A percentile compares a stretch with the other conserved stretches of the same genome.
Conservation (phyloP, 31 red algal genomes). For the Porphyra umbilicalis region DNA sequence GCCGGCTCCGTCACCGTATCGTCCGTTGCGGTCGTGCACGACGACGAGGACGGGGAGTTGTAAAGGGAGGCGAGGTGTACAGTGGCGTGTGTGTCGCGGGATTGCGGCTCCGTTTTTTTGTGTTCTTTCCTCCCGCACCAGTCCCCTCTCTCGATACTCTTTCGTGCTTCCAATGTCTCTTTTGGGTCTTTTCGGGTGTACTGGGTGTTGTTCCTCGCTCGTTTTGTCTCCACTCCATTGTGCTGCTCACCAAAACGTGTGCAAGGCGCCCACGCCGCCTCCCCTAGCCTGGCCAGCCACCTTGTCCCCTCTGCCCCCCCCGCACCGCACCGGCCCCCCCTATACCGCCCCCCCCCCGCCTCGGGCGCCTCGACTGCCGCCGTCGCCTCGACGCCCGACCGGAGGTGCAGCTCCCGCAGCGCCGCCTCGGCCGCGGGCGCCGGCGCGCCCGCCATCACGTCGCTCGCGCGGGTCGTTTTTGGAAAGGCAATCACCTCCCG, state of each 20-base stretch:
- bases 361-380: background rate
- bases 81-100: background rate
- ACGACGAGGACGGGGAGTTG: background rate
- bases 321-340: background rate
- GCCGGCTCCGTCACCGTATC: background rate
- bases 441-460: constrained; percentile 97
- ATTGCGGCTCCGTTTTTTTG: background rate
- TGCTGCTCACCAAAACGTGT: too few relatives aligned
- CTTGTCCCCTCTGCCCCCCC: background rate
- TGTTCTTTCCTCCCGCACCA: background rate
- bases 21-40: background rate
- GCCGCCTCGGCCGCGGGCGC: constrained; percentile 43
- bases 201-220: too few relatives aligned
- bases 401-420: constrained; percentile 66
- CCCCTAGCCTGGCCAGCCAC: background rate
- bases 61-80: background rate
- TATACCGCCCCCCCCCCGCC: background rate
- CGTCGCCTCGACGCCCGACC: background rate
- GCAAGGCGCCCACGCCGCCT: too few relatives aligned
- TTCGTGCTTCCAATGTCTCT: too few relatives aligned
- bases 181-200: too few relatives aligned
- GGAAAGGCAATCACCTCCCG: constrained; percentile 99
- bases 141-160: too few relatives aligned
- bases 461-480: constrained; percentile 88
- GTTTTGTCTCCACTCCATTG: too few relatives aligned